Base-by-base conservation (phyloP, 176 grass and related monocot genomes). In the Cymbopogon citratus region DNA sequence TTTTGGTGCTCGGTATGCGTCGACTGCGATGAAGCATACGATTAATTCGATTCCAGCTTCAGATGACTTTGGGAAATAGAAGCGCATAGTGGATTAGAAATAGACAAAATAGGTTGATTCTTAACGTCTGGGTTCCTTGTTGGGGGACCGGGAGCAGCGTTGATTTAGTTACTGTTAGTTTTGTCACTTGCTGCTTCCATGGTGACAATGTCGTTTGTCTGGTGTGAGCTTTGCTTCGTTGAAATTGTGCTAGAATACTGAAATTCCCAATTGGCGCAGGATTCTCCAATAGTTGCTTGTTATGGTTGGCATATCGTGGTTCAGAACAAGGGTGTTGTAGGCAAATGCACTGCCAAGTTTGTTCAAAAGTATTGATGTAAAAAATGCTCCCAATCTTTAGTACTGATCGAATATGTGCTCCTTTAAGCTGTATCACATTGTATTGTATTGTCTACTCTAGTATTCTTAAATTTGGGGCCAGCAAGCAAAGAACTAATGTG, bases 1-100 rank as follows among this genome's bases (percentile, higher is more conserved):
- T 74, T 74, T 86, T 86, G n/a, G 38, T 35, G 31, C 59, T 51
- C 19, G 24, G 7, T 75, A 28, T 85, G 26, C 28, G 63, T 89
- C 21, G 43, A 71, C 26, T 73, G 24, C 21, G 38, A 56, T 11
- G 80, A 74, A 63, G 21, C 74, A 5, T 80, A 9, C 12, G 18
- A 26, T 34, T 75, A 27, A 27, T 29, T 63, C 18, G 31, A 19
- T 44, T 63, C 39, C 54, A 27, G 14, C 26, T 62, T 76, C 40
- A 61, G 12, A 38, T 35, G 69, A 75, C 18, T 60, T 65, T 38
- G 38, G 48, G 79, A 23, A 59, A 62, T 7, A 69, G 25, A 34
- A 49, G 21, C 4, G 14, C 26, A 7, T 16, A 12, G 14, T 14
- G 9, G 76, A 79, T 57, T 78, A 60, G 29, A 21, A 35, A 27